A percentile compares a stretch with the other conserved stretches of the same genome.
phyloP scores from a whole-genome alignment of 805 yeast species.

The Sporopachydermia quercuum region DNA sequence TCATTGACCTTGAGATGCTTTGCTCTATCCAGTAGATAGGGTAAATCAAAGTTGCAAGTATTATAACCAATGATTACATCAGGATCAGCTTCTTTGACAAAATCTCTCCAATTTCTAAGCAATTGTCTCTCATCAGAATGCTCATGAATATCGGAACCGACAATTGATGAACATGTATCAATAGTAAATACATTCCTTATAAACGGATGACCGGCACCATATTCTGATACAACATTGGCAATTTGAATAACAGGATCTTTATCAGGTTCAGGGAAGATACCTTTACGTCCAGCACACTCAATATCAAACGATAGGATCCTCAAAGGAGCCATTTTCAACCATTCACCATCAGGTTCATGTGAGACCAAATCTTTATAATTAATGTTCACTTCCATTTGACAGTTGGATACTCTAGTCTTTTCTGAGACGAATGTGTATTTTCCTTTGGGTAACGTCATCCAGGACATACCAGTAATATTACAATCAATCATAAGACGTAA shows the following conservation, averaged over 20 bases:
- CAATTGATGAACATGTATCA: constrained; percentile 79
- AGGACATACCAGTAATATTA: constrained; percentile 85
- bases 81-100: constrained; percentile 74
- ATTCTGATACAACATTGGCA: constrained; percentile 80
- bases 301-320: constrained; percentile 91
- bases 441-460: constrained; percentile 79
- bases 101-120: constrained; percentile 77
- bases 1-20: constrained; percentile 42
- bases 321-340: constrained; percentile 85
- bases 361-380: constrained; percentile 55
- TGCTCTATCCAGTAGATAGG: constrained; percentile 83
- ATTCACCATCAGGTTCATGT: constrained; percentile 85
- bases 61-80: constrained; percentile 96
- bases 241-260: constrained; percentile 92
- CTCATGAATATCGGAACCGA: constrained; percentile 81
- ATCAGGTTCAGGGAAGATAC: constrained; percentile 90
- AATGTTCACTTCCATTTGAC: constrained; percentile 74
- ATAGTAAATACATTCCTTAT: constrained; percentile 91
- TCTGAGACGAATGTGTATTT: constrained; percentile 39
- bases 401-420: constrained; percentile 39
- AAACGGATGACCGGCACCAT: constrained; percentile 74
- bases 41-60: constrained; percentile 87
- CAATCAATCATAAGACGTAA: constrained; percentile 87
- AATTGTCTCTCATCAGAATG: constrained; percentile 65
- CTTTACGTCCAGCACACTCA: constrained; percentile 96